phyloP scores from a whole-genome alignment of 2,329 filamentous ascomycete species.

The Pseudogymnoascus sp. region DNA sequence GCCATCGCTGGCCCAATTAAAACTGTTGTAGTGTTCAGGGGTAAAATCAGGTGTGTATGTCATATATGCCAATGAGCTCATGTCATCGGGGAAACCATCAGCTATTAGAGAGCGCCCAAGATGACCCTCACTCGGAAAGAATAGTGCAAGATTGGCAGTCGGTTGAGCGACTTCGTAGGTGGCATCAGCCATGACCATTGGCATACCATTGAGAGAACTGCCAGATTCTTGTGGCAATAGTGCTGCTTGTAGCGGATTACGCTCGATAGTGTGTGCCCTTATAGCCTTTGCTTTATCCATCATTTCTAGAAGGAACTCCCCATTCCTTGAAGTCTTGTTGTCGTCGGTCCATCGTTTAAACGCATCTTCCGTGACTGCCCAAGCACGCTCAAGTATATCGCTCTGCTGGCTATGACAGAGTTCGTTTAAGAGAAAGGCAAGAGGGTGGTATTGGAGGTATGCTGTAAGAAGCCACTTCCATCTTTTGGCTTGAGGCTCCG shows the following conservation, averaged over 20 bases:
- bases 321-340: slow-evolving; percentile 1
- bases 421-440: background rate
- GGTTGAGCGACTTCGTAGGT: background rate
- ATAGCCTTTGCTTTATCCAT: background rate
- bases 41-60: background rate
- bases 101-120: background rate
- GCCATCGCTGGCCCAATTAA: background rate
- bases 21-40: background rate
- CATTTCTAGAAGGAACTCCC: background rate
- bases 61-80: background rate
- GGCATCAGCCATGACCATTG: background rate
- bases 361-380: background rate
- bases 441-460: background rate
- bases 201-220: background rate
- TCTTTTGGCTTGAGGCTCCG: background rate
- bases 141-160: background rate
- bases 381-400: background rate
- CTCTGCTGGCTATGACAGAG: background rate
- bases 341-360: background rate
- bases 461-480: slow-evolving; percentile 3
- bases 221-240: background rate
- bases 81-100: background rate
- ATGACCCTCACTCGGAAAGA: background rate
- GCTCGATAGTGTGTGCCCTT: background rate
- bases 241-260: background rate